phyloP scores from a whole-genome alignment of 352 stramenopile species.

The Aphanomyces astaci region DNA sequence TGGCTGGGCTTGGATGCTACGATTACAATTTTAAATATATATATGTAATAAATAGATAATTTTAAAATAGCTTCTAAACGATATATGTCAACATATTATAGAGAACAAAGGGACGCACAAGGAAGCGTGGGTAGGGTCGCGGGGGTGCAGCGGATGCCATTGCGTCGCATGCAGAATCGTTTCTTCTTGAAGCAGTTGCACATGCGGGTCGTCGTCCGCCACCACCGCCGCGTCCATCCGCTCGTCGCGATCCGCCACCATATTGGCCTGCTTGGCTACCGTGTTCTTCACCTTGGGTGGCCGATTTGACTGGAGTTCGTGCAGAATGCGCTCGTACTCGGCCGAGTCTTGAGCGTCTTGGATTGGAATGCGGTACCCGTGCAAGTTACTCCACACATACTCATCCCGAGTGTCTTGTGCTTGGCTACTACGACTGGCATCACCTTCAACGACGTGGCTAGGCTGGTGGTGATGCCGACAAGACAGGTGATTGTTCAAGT shows the following conservation, averaged over 20 bases:
- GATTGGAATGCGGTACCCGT: constrained; percentile 65
- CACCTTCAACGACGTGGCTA: not conserved
- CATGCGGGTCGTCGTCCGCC: constrained; percentile 31
- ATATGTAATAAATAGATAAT: no score
- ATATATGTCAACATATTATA: not conserved
- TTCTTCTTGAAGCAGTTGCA: constrained; percentile 49
- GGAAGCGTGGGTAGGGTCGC: constrained; percentile 35
- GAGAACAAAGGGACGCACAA: constrained; percentile 3
- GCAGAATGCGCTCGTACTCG: constrained; percentile 70
- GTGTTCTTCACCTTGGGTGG: constrained; percentile 33
- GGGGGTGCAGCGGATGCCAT: constrained; percentile 48
- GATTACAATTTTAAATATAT: no score
- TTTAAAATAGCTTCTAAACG: no score
- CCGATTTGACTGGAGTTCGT: constrained; percentile 46
- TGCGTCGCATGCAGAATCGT: constrained; percentile 30
- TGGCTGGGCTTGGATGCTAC: constrained; percentile 45
- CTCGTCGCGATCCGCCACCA: constrained; percentile 40
- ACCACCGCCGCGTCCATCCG: constrained; percentile 38
- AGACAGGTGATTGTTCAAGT: not conserved
- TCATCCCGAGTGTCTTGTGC: not conserved
- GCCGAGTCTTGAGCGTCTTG: constrained; percentile 47
- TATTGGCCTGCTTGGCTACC: no score
- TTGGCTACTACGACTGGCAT: not conserved
- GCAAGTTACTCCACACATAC: constrained; percentile 72
- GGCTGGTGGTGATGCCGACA: not conserved